Base-by-base conservation (phyloP, 495 filamentous ascomycete species). In the Aspergillus hancockii region DNA sequence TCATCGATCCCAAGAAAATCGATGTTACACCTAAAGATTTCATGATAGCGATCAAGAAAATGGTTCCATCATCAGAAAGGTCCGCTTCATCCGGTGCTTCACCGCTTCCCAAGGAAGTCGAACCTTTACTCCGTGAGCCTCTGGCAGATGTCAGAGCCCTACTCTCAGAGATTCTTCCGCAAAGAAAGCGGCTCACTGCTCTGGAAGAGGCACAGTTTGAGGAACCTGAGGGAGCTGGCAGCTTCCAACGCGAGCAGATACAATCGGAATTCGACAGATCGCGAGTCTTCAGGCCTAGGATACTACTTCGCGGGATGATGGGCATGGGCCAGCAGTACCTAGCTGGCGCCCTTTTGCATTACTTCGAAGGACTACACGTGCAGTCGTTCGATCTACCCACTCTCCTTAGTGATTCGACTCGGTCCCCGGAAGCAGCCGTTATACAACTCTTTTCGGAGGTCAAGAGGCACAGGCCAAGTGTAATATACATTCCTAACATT, bases 241-340 rank as follows among this genome's bases (percentile, higher is more conserved):
- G 92, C 0, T 96, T 98, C 70, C 84, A 85, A 55, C 84, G 89
- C 40, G 94, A 98, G 65, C 87, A 83, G 13, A 87, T 96, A 76
- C 85, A 91, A 69, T 88, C 92, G 66, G 91, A 96, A 63, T 98
- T 98, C 64, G 92, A 97, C 59, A 85, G 82, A 46, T 88, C 91
- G 36, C 86, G 94, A 9, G 84, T 97, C 50, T 98, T 94, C 77
- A 85, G 95, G 16, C 94, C 94, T 9, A 82, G 94, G 36, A 73
- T 97, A 57, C 81, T 98, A 22, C 83, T 98, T 52, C 80, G 84
- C 38, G 94, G 94, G 12, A 57, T 77, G 9, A 81, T 83, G 31
- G 94, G 94, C 1, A 97, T 98, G 93, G 94, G 94, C 1, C 94
- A 98, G 75, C 85, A 89, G 55, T 97, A 98, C 66, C 77, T 98